phyloP scores from a whole-genome alignment of 208 protist genomes.

The Borovskyia barvae region DNA sequence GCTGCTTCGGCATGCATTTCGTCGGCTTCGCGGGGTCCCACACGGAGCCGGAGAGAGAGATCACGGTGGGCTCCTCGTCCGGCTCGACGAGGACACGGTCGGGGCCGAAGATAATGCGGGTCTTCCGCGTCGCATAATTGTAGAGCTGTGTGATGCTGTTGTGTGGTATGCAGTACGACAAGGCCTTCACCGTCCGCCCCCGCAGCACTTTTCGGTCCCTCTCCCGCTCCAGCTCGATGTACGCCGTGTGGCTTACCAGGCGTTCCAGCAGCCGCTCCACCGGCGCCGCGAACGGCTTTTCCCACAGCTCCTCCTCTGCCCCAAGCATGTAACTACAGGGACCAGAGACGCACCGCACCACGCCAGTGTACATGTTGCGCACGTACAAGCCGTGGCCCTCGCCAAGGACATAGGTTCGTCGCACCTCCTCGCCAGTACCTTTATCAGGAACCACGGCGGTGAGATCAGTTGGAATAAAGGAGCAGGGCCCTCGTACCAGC shows the following conservation, averaged over 20 bases:
- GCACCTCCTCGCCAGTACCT: slow-evolving; percentile 32
- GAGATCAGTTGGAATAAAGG: slow-evolving; percentile 60
- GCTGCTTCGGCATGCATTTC: slow-evolving; percentile 72
- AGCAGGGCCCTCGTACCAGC: slow-evolving; percentile 86
- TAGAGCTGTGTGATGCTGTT: slow-evolving; percentile 95
- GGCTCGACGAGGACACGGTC: slow-evolving; percentile 75
- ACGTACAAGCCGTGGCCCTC: slow-evolving; percentile 86
- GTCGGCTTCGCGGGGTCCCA: slow-evolving; percentile 79
- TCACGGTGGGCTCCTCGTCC: slow-evolving; percentile 83
- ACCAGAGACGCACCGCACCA: slow-evolving; percentile 65
- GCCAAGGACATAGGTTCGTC: slow-evolving; percentile 47
- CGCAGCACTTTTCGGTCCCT: slow-evolving; percentile 15
- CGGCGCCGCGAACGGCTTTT: slow-evolving; percentile 63
- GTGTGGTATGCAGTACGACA: slow-evolving; percentile 93
- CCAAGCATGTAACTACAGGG: slow-evolving; percentile 74
- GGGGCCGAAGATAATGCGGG: slow-evolving; percentile 85
- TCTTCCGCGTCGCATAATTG: slow-evolving; percentile 90
- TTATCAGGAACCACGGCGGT: slow-evolving; percentile 43
- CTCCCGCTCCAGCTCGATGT: slow-evolving; percentile 29
- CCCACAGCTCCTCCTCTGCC: slow-evolving; percentile 79
- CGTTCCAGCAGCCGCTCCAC: slow-evolving; percentile 44
- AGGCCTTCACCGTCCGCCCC: slow-evolving; percentile 45
- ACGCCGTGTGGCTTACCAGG: slow-evolving; percentile 39
- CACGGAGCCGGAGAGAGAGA: slow-evolving; percentile 87
- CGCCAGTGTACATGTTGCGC: slow-evolving; percentile 62